Conservation (phyloP, 1,284 basidiomycete genomes). For the Cutaneotrichosporon cutaneum region DNA sequence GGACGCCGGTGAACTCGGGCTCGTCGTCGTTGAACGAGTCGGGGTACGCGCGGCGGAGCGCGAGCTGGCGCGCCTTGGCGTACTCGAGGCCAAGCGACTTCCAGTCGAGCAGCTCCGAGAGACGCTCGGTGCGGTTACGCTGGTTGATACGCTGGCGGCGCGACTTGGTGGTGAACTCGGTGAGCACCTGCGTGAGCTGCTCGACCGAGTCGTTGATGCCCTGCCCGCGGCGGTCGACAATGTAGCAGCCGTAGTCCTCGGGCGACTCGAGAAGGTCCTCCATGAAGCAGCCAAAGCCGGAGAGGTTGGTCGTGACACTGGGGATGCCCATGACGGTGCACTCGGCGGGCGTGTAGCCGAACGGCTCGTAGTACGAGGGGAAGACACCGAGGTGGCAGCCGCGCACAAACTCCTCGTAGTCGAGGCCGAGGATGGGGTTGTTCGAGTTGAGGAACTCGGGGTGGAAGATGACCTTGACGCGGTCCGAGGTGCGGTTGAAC, state of each 20-base stretch:
- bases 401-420: constrained; percentile 98
- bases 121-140: constrained; percentile 91
- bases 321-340: constrained; percentile 89
- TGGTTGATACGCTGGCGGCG: constrained; percentile 96
- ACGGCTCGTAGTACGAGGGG: constrained; percentile 73
- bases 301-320: constrained; percentile 93
- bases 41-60: constrained; percentile 89
- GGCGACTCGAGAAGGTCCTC: constrained; percentile 95
- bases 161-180: constrained; percentile 81
- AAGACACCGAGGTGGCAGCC: constrained; percentile 98
- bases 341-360: constrained; percentile 60
- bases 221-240: constrained; percentile 86
- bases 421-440: constrained; percentile 93
- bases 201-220: constrained; percentile 89
- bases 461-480: constrained; percentile 97
- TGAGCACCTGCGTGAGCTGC: constrained; percentile 65
- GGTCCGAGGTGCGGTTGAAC: constrained; percentile 78
- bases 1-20: constrained; percentile 65
- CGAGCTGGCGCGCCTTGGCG: constrained; percentile 89
- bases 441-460: constrained; percentile 97
- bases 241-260: constrained; percentile 77
- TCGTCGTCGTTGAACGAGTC: constrained; percentile 77
- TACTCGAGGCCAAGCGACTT: constrained; percentile 97
- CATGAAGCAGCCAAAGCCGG: constrained; percentile 98
- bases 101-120: constrained; percentile 93